These are phyloP conservation scores for Collybia sp. DNA, from an alignment of 768 basidiomycete genomes.

Conservation along the genomic window DNA sequence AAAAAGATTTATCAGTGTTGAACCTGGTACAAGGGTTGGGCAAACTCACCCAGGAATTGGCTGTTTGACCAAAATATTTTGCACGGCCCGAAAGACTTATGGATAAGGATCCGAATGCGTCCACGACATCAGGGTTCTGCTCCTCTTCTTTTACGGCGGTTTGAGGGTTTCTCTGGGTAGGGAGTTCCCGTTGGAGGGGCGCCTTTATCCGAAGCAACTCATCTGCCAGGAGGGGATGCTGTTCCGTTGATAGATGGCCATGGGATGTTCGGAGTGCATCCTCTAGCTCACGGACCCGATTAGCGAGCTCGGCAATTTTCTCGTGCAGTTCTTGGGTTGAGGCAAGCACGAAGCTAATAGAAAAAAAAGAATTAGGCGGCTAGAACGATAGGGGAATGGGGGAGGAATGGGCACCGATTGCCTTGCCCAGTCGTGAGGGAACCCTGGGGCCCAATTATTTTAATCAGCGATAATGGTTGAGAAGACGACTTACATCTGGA, in stretches of 20 bases:
- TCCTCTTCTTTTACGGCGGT: slow-evolving; percentile 57
- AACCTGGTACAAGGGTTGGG: slow-evolving; percentile 4
- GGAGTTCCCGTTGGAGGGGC: slow-evolving; percentile 66
- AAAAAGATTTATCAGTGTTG: slow-evolving; percentile 8
- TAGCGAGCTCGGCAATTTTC: slow-evolving; percentile 71
- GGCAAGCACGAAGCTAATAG: slow-evolving; percentile 68
- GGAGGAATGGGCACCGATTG: slow-evolving; percentile 50
- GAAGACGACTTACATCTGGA: slow-evolving; percentile 56
- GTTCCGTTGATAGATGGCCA: slow-evolving; percentile 48
- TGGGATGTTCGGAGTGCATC: slow-evolving; percentile 64
- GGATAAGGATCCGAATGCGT: slow-evolving; percentile 77
- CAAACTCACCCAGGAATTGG: slow-evolving; percentile 67
- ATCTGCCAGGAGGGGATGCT: slow-evolving; percentile 64
- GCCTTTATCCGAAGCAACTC: slow-evolving; percentile 75
- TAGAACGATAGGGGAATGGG: not conserved
- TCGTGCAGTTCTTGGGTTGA: slow-evolving; percentile 80
- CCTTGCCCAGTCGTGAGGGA: slow-evolving; percentile 80
- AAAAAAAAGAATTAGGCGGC: slow-evolving; percentile 4
- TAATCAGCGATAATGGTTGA: not conserved
- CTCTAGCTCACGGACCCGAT: slow-evolving; percentile 73
- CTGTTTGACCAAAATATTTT: slow-evolving; percentile 73
- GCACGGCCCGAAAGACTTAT: slow-evolving; percentile 69
- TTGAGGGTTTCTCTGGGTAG: slow-evolving; percentile 31
- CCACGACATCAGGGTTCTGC: slow-evolving; percentile 60
- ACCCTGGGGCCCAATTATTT: slow-evolving; percentile 33